A percentile compares a stretch with the other conserved stretches of the same genome.
Evolutionary conservation across 2,329 filamentous ascomycete genomes (phyloP).

Genomic region (Monilinia fructicola): DNA sequence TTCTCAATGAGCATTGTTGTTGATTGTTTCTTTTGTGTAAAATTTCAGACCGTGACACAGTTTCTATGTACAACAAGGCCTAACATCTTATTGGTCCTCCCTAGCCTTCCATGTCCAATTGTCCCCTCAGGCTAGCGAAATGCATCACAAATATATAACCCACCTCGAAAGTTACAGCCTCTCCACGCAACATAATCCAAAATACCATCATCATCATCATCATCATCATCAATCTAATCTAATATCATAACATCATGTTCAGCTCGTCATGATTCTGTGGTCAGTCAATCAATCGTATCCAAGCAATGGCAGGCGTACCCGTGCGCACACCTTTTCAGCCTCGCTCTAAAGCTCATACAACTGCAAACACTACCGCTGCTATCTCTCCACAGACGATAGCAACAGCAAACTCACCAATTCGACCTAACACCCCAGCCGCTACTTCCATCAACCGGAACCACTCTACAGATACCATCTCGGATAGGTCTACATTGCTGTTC

Average conservation of each 20-base stretch:
- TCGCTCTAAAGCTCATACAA: constrained; percentile 20
- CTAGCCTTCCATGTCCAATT: no score
- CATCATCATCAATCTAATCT: neutral
- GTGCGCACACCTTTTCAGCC: constrained; percentile 24
- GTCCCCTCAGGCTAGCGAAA: neutral
- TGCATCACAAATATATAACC: neutral
- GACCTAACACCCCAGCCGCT: constrained; percentile 32
- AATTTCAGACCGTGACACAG: no score
- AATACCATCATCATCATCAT: constrained; percentile 4
- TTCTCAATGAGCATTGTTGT: no score
- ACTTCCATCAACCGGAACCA: constrained; percentile 40
- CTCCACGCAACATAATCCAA: neutral
- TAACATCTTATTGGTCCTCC: no score
- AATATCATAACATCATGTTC: neutral
- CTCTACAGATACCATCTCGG: constrained; percentile 59
- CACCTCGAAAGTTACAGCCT: neutral
- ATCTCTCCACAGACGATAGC: constrained; percentile 10
- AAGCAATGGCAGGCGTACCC: constrained; percentile 23
- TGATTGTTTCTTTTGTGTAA: no score
- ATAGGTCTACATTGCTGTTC: constrained; percentile 75
- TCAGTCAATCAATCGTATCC: neutral
- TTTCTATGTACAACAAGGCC: no score
- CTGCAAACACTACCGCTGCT: constrained; percentile 3
- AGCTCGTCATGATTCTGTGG: constrained; percentile 16
- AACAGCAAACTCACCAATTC: constrained; percentile 20